These are phyloP conservation scores for Spizellomyces punctatus DNA, from an alignment of 192 early-diverging fungal species.

Conservation along the genomic window DNA sequence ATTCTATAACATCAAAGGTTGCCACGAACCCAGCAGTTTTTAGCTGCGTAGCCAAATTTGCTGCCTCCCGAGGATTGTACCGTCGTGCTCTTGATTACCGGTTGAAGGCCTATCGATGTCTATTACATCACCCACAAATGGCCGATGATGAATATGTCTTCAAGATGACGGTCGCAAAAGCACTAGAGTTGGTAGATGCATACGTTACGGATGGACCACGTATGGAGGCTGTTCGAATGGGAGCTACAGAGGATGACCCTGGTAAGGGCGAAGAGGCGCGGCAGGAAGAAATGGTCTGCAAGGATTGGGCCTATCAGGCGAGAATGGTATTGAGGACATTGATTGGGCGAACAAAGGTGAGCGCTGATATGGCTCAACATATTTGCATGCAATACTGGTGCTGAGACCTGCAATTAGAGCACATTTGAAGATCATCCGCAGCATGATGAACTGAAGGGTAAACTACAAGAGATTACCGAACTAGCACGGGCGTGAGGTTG, in stretches of 20 bases:
- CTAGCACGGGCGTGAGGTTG: neutral
- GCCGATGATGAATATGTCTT: constrained; percentile 73
- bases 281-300: constrained; percentile 59
- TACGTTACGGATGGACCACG: constrained; percentile 73
- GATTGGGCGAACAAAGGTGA: constrained; percentile 76
- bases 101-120: constrained; percentile 81
- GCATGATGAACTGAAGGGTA: constrained; percentile 65
- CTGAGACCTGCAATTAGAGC: constrained; percentile 3
- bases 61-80: constrained; percentile 65
- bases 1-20: constrained; percentile 75
- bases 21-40: constrained; percentile 75
- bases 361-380: neutral
- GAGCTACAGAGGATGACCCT: constrained; percentile 36
- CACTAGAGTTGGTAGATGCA: constrained; percentile 75
- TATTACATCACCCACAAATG: constrained; percentile 76
- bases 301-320: constrained; percentile 89
- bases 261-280: constrained; percentile 22
- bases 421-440: constrained; percentile 66
- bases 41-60: constrained; percentile 76
- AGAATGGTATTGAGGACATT: constrained; percentile 80
- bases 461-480: constrained; percentile 60
- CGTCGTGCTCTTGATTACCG: constrained; percentile 75
- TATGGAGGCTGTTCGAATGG: constrained; percentile 36
- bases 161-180: constrained; percentile 66
- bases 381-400: neutral